Evolutionary conservation across 306 rosid species (phyloP).

Genomic region (Mimosa bimucronata): DNA sequence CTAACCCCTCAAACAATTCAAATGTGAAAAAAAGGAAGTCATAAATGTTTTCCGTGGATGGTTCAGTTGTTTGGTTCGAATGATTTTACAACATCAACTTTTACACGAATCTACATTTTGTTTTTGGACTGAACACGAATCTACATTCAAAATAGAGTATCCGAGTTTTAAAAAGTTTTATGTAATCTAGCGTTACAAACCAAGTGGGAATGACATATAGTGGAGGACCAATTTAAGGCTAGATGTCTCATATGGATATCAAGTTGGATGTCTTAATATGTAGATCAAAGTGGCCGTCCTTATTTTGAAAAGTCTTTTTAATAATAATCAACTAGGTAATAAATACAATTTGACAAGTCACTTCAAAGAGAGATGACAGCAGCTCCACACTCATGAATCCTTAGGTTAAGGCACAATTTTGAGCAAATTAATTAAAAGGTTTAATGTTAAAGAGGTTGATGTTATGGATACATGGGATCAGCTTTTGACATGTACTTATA

Average conservation of each 20-base stretch:
- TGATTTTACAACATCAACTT: too few species aligned
- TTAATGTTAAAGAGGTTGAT: neutral
- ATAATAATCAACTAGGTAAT: neutral
- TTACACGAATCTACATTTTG: too few species aligned
- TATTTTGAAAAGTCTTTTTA: neutral
- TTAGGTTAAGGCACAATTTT: neutral
- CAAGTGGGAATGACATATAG: neutral
- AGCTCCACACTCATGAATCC: neutral
- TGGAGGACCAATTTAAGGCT: neutral
- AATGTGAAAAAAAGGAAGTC: too few species aligned
- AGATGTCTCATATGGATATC: neutral
- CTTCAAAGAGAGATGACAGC: neutral
- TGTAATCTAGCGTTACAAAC: neutral
- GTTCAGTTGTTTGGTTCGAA: too few species aligned
- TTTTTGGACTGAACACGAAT: too few species aligned
- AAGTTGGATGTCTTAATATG: neutral
- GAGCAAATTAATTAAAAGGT: neutral
- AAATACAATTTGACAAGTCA: neutral
- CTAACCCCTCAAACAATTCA: too few species aligned
- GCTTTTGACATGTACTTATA: too few species aligned
- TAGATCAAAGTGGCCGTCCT: neutral
- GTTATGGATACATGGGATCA: neutral
- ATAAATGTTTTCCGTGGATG: too few species aligned
- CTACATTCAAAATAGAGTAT: too few species aligned
- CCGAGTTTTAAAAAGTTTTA: too few species aligned